phyloP scores from a whole-genome alignment of 768 basidiomycete genomes.

The Boletus bicolor region DNA sequence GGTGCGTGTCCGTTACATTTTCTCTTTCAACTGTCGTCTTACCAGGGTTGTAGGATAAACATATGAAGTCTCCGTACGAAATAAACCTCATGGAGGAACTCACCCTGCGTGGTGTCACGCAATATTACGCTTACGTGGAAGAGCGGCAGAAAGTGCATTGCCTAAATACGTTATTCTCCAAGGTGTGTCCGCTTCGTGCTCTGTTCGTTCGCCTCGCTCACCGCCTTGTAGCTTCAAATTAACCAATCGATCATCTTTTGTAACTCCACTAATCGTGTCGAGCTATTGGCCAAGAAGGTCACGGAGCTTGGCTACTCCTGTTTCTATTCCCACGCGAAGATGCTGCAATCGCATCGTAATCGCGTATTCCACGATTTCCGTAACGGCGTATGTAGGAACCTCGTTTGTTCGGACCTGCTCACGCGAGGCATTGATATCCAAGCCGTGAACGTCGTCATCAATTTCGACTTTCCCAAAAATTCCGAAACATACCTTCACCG shows the following conservation, averaged over 20 bases:
- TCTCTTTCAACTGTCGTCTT: background rate
- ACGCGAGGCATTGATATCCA: conserved; percentile 99
- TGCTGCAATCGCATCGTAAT: conserved; percentile 98
- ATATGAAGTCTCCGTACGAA: conserved; percentile 94
- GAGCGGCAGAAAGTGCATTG: conserved; percentile 99
- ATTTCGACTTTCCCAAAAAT: conserved; percentile 99
- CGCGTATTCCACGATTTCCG: conserved; percentile 99
- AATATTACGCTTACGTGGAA: conserved; percentile 99
- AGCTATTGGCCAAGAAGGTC: conserved; percentile 98
- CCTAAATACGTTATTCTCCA: conserved; percentile 98
- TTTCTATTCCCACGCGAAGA: conserved; percentile 99
- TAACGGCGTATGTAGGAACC: conserved; percentile 95
- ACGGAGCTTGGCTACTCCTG: conserved; percentile 99
- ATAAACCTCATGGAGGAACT: conserved; percentile 99
- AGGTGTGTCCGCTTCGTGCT: conserved; percentile 46
- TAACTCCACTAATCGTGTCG: conserved; percentile 99
- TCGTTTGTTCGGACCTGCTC: conserved; percentile 96
- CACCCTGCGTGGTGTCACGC: conserved; percentile 95
- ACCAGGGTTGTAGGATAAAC: conserved; percentile 66
- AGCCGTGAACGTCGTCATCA: conserved; percentile 99
- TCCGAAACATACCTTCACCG: conserved; percentile 98
- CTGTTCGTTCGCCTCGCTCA: conserved; percentile 1
- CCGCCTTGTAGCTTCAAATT: conserved; percentile 82
- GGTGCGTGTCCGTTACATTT: conserved; percentile 38
- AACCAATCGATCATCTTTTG: conserved; percentile 99